Conservation (phyloP, 139 green algal genomes). For the Cymbomonas tetramitiformis region DNA sequence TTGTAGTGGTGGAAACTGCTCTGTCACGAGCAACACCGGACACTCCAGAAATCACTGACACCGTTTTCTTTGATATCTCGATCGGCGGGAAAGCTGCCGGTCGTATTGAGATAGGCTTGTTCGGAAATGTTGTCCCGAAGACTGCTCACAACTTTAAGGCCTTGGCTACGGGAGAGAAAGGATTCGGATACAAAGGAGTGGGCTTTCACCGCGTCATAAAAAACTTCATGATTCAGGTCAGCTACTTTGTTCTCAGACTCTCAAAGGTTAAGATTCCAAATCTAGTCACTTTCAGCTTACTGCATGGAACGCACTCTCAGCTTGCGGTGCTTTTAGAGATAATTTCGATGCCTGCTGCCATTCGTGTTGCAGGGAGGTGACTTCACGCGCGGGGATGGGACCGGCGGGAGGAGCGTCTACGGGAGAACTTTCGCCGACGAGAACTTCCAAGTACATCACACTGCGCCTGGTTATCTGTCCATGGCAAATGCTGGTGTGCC, state of each 20-base stretch:
- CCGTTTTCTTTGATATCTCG: constrained; percentile 43
- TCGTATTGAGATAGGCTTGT: constrained; percentile 58
- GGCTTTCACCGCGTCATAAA: constrained; percentile 40
- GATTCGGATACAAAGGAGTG: constrained; percentile 32
- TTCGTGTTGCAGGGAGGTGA: constrained; percentile 42
- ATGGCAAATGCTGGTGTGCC: constrained; percentile 45
- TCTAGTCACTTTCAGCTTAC: too few species aligned
- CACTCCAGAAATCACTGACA: constrained; percentile 14
- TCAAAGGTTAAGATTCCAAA: too few species aligned
- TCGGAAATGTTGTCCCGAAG: constrained; percentile 38
- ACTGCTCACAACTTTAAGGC: constrained; percentile 27
- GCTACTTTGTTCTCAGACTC: too few species aligned
- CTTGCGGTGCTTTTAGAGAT: too few species aligned
- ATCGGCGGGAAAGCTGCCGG: constrained; percentile 38
- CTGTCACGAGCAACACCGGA: too few species aligned
- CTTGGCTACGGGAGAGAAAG: constrained; percentile 32
- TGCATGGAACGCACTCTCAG: too few species aligned
- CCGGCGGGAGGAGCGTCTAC: constrained; percentile 29
- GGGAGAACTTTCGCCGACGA: constrained; percentile 32
- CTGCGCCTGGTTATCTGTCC: constrained; percentile 19
- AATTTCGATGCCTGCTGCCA: too few species aligned
- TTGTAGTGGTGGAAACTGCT: too few species aligned
- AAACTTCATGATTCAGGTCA: too few species aligned
- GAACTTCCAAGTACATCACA: constrained; percentile 23
- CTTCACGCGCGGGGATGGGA: constrained; percentile 40